A percentile compares a stretch with the other conserved stretches of the same genome.
Conservation (phyloP, 2,329 filamentous ascomycete species). For the Tolypocladium tropicale region DNA sequence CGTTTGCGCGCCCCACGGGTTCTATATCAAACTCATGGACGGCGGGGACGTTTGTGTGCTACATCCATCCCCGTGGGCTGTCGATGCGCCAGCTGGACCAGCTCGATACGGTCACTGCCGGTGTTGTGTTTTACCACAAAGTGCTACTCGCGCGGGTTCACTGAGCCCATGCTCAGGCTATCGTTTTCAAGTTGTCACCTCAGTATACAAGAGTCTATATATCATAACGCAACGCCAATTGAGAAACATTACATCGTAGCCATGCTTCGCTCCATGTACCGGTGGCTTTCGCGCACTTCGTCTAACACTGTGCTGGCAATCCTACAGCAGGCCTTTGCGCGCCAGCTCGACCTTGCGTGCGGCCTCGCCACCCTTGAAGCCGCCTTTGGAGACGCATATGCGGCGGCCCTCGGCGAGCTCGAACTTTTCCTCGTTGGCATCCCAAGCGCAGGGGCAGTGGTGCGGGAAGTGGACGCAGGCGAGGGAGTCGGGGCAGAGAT, state of each 20-base stretch:
- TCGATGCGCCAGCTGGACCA: neutral
- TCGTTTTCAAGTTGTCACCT: neutral
- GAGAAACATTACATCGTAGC: neutral
- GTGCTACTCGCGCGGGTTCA: neutral
- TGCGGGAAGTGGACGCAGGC: conserved; percentile 94
- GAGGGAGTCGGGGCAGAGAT: conserved; percentile 88
- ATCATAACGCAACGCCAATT: neutral
- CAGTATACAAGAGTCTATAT: neutral
- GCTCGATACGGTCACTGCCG: neutral
- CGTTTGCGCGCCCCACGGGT: neutral
- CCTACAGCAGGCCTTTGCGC: conserved; percentile 61
- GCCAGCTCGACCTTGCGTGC: conserved; percentile 69
- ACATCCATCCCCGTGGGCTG: neutral
- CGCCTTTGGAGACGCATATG: conserved; percentile 65
- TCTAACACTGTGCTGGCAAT: neutral
- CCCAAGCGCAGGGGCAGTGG: conserved; percentile 88
- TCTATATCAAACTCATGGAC: neutral
- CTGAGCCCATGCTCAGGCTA: neutral
- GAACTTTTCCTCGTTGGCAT: conserved; percentile 66
- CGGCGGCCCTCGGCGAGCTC: conserved; percentile 62
- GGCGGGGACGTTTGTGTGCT: neutral
- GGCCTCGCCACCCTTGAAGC: conserved; percentile 62
- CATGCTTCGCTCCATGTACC: neutral
- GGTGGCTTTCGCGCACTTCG: neutral
- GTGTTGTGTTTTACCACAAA: neutral